Evolutionary conservation across 257 asterid genomes (phyloP).

Genomic region (Fraxinus excelsior): DNA sequence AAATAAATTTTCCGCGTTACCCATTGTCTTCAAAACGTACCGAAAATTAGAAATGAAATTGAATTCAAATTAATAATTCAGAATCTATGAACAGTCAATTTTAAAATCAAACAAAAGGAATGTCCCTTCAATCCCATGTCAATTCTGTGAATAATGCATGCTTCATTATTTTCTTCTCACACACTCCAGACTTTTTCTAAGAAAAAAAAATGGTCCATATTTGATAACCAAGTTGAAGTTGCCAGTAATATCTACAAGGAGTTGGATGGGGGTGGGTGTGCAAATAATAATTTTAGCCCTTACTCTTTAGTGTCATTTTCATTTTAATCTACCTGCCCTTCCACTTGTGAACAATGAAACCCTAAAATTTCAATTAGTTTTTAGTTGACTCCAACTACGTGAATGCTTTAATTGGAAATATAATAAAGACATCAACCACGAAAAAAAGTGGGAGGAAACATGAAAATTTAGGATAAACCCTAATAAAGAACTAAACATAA

Average conservation of each 20-base stretch:
- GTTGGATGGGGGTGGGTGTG: neutral
- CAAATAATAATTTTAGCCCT: neutral
- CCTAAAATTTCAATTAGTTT: neutral
- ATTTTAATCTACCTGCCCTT: neutral
- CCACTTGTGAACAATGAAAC: neutral
- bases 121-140: neutral
- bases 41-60: too few species aligned
- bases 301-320: slow-evolving; percentile 1
- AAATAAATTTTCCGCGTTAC: too few species aligned
- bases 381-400: neutral
- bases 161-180: neutral
- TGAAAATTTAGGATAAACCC: too few species aligned
- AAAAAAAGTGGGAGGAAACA: neutral
- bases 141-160: neutral
- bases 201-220: neutral
- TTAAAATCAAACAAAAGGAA: slow-evolving; percentile 1
- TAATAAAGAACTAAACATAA: too few species aligned
- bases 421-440: neutral
- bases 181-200: neutral
- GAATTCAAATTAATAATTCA: slow-evolving; percentile 19
- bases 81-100: neutral
- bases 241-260: neutral
- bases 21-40: too few species aligned
- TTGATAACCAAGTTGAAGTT: neutral
- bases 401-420: neutral